Percentiles rank a stretch among this genome's conserved stretches.
Conservation (phyloP, 345 rosid genomes). For the Hibiscus trionum region DNA sequence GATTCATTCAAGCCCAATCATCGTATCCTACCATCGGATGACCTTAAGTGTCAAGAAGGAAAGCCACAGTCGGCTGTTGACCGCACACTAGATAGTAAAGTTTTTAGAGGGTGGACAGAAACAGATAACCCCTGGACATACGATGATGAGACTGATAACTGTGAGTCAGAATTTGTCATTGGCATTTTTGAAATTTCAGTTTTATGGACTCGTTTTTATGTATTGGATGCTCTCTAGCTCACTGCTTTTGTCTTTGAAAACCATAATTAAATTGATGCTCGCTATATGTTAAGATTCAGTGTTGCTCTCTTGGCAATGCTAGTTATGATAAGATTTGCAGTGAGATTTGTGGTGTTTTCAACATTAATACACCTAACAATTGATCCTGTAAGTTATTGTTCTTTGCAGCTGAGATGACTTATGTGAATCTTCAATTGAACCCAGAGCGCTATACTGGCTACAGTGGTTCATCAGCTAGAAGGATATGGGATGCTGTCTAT, state of each 20-base stretch:
- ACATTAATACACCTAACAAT: not conserved
- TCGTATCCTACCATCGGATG: slow-evolving; percentile 49
- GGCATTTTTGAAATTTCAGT: not conserved
- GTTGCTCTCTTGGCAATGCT: not conserved
- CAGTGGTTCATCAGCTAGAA: slow-evolving; percentile 79
- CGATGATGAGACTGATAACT: slow-evolving; percentile 92
- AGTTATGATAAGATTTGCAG: not conserved
- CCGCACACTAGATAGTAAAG: slow-evolving; percentile 64
- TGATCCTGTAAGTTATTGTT: slow-evolving; percentile 4
- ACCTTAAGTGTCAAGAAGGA: slow-evolving; percentile 85
- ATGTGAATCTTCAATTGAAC: slow-evolving; percentile 83
- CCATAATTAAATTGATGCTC: not conserved
- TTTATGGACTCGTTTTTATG: not conserved
- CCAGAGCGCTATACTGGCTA: slow-evolving; percentile 93
- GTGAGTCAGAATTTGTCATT: slow-evolving; percentile 29
- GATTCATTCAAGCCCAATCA: slow-evolving; percentile 49
- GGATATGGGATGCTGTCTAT: slow-evolving; percentile 96
- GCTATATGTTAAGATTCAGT: slow-evolving; percentile 1
- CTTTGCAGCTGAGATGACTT: slow-evolving; percentile 75
- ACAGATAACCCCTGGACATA: slow-evolving; percentile 94
- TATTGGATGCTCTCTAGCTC: slow-evolving; percentile 1
- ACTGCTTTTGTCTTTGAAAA: not conserved
- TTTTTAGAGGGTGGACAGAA: slow-evolving; percentile 83
- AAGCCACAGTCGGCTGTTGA: slow-evolving; percentile 86
- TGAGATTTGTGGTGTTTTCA: not conserved